Evolutionary conservation across 176 grass and related monocot species (phyloP).

Genomic region (Puccinellia tenuiflora): DNA sequence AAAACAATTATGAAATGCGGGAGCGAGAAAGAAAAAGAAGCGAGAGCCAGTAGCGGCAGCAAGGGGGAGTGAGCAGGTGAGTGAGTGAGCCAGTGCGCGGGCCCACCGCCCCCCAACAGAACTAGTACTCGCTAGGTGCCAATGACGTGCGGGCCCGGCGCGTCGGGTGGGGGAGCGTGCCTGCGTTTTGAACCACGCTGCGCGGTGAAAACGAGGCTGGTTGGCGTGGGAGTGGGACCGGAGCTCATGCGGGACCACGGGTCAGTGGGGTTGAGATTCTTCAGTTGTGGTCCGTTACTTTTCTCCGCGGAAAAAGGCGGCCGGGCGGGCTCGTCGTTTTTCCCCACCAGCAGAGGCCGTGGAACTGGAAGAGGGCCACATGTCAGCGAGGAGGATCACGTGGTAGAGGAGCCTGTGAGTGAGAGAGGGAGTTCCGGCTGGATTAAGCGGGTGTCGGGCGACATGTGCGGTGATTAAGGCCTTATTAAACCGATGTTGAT

Average conservation of each 20-base stretch:
- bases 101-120: conserved; percentile 28
- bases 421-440: not conserved
- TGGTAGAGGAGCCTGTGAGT: not conserved
- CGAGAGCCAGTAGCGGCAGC: not conserved
- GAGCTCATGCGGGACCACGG: rapidly evolving
- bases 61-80: not conserved
- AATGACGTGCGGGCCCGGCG: not conserved
- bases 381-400: not conserved
- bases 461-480: not conserved
- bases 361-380: too few relatives aligned
- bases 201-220: not conserved
- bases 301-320: not conserved
- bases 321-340: conserved; percentile 4
- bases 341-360: too few relatives aligned
- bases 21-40: not conserved
- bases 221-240: not conserved
- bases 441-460: not conserved
- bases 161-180: not conserved
- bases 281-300: not conserved
- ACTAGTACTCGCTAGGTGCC: not conserved
- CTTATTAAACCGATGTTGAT: not conserved
- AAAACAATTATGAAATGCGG: not conserved
- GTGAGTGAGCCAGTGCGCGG: not conserved
- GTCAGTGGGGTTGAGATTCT: not conserved
- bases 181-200: not conserved